phyloP scores from a whole-genome alignment of 2,329 filamentous ascomycete species.

The Cladophialophora exuberans region DNA sequence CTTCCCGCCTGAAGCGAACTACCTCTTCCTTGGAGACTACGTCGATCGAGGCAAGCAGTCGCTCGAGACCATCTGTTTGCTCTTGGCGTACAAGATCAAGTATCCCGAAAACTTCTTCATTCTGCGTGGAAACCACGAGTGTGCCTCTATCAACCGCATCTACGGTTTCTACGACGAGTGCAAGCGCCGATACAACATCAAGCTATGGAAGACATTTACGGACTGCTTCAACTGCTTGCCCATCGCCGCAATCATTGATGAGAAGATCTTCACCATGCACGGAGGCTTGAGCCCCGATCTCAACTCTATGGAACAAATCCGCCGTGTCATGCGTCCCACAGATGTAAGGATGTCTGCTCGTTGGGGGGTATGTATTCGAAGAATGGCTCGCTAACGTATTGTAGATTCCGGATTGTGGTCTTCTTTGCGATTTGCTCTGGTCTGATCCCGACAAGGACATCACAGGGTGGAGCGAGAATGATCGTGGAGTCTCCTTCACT shows the following conservation, averaged over 20 bases:
- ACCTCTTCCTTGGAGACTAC: constrained; percentile 98
- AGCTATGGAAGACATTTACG: constrained; percentile 99
- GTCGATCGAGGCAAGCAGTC: constrained; percentile 99
- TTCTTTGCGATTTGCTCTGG: constrained; percentile 97
- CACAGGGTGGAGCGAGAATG: constrained; percentile 98
- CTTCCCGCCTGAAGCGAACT: constrained; percentile 98
- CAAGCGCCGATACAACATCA: constrained; percentile 99
- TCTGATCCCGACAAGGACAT: constrained; percentile 99
- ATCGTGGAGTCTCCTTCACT: constrained; percentile 97
- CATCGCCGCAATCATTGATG: constrained; percentile 97
- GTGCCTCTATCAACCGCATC: constrained; percentile 97
- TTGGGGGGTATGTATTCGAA: too few relatives aligned
- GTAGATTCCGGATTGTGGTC: constrained; percentile 95
- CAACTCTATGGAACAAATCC: constrained; percentile 99
- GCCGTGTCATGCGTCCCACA: constrained; percentile 96
- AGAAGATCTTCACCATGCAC: constrained; percentile 99
- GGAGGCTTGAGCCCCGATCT: constrained; percentile 94
- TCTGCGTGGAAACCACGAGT: constrained; percentile 97
- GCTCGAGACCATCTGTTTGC: constrained; percentile 94
- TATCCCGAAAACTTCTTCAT: constrained; percentile 99
- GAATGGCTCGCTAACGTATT: too few relatives aligned
- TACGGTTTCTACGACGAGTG: constrained; percentile 99
- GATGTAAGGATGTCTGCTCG: constrained; percentile 71
- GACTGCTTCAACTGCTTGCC: constrained; percentile 99
- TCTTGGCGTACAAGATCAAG: constrained; percentile 99